These are phyloP conservation scores for Auricularia heimuer DNA, from an alignment of 768 basidiomycete species.

Conservation along the genomic window DNA sequence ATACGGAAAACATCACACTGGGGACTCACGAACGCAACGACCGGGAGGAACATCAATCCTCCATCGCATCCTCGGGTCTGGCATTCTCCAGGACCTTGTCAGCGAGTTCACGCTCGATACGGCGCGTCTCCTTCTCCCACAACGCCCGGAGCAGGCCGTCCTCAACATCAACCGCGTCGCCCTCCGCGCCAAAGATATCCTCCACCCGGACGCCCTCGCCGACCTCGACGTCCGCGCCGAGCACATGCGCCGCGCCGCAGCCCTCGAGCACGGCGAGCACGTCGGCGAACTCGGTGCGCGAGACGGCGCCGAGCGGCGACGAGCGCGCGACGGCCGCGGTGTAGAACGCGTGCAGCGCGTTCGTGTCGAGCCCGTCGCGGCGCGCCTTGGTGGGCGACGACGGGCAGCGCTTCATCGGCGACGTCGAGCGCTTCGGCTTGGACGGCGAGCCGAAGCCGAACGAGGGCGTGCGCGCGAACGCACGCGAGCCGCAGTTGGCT, in stretches of 20 bases:
- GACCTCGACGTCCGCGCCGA: background rate
- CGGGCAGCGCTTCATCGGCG: slow-evolving; percentile 21
- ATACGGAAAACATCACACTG: too few species aligned
- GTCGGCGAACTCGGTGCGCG: slow-evolving; percentile 68
- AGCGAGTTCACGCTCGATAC: background rate
- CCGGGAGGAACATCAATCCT: background rate
- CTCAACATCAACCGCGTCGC: background rate
- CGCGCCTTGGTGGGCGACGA: slow-evolving; percentile 14
- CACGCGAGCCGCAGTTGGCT: background rate
- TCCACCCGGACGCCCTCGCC: background rate
- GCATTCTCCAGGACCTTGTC: background rate
- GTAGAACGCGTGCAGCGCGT: slow-evolving; percentile 59
- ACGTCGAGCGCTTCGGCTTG: slow-evolving; percentile 45
- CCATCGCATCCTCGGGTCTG: background rate
- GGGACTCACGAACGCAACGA: too few species aligned
- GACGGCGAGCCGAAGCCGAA: slow-evolving; percentile 28
- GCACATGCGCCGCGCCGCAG: slow-evolving; percentile 29
- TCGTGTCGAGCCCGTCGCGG: slow-evolving; percentile 41
- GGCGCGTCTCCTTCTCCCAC: background rate
- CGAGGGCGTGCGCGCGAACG: slow-evolving; percentile 19
- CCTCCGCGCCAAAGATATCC: background rate
- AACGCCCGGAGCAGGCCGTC: background rate
- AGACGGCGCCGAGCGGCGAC: slow-evolving; percentile 52
- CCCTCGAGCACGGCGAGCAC: slow-evolving; percentile 65
- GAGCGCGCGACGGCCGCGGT: slow-evolving; percentile 41